Evolutionary conservation across 1,284 basidiomycete genomes (phyloP).

Genomic region (Phellinidium pouzarii): DNA sequence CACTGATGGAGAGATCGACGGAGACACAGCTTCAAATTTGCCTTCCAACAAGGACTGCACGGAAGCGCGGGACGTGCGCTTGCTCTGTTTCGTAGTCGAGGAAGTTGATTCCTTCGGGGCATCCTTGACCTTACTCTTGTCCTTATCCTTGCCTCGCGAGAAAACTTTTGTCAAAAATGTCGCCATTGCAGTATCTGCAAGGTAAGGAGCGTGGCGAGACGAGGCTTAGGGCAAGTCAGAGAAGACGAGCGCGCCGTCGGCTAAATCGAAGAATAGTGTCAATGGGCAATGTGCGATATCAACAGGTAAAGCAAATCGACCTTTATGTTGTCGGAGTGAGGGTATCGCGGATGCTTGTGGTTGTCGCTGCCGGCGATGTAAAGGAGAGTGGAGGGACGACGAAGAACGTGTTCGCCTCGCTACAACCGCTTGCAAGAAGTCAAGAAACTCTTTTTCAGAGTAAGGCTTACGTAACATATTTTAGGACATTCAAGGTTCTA

Average conservation of each 20-base stretch:
- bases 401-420: background rate
- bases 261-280: background rate
- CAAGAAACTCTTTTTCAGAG: background rate
- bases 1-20: slow-evolving; percentile 45
- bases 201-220: background rate
- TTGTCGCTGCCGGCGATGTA: background rate
- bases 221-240: background rate
- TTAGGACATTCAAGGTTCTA: too few relatives aligned
- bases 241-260: slow-evolving; percentile 1
- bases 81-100: slow-evolving; percentile 25
- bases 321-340: background rate
- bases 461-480: too few relatives aligned
- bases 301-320: background rate
- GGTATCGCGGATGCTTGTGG: background rate
- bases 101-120: slow-evolving; percentile 38
- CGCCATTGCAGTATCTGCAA: slow-evolving; percentile 7
- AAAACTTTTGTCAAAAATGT: slow-evolving; percentile 16
- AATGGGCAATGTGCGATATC: background rate
- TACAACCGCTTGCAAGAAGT: background rate
- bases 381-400: background rate
- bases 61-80: slow-evolving; percentile 29
- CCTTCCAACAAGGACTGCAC: slow-evolving; percentile 55
- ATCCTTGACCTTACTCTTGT: slow-evolving; percentile 36
- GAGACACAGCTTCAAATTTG: slow-evolving; percentile 63
- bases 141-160: slow-evolving; percentile 14